Evolutionary conservation across 352 stramenopile species (phyloP).

Genomic region (Phytopythium vexans): DNA sequence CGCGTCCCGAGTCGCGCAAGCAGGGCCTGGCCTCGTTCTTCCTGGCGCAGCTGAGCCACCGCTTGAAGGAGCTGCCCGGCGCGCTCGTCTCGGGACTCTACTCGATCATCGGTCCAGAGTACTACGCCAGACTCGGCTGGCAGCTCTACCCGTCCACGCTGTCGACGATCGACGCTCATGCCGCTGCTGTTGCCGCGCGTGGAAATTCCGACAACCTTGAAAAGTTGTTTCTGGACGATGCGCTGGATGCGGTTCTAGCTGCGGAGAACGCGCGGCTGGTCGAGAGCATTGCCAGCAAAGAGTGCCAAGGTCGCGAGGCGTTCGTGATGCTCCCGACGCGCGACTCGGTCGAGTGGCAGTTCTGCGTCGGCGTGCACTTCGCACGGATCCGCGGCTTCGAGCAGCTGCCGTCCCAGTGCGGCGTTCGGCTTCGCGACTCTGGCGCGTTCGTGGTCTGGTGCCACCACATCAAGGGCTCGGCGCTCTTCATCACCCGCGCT

Average conservation of each 20-base stretch:
- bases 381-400: slow-evolving; percentile 27
- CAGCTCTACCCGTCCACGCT: slow-evolving; percentile 41
- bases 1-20: slow-evolving; percentile 38
- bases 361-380: slow-evolving; percentile 53
- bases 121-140: slow-evolving; percentile 64
- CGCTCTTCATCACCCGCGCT: slow-evolving; percentile 48
- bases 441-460: slow-evolving; percentile 63
- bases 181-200: slow-evolving; percentile 3
- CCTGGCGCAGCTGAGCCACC: slow-evolving; percentile 27
- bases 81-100: slow-evolving; percentile 52
- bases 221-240: slow-evolving; percentile 29
- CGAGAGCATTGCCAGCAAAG: slow-evolving; percentile 20
- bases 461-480: slow-evolving; percentile 59
- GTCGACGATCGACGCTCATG: slow-evolving; percentile 25
- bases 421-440: slow-evolving; percentile 22
- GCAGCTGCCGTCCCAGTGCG: slow-evolving; percentile 34
- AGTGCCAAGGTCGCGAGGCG: slow-evolving; percentile 26
- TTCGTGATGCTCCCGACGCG: slow-evolving; percentile 44
- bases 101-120: slow-evolving; percentile 65
- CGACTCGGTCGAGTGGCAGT: slow-evolving; percentile 67
- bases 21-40: slow-evolving; percentile 52
- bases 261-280: slow-evolving; percentile 34
- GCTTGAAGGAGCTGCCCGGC: slow-evolving; percentile 20
- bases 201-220: neutral
- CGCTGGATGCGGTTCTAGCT: slow-evolving; percentile 34